Conservation (phyloP, 768 basidiomycete species). For the Naganishia kalamii region DNA sequence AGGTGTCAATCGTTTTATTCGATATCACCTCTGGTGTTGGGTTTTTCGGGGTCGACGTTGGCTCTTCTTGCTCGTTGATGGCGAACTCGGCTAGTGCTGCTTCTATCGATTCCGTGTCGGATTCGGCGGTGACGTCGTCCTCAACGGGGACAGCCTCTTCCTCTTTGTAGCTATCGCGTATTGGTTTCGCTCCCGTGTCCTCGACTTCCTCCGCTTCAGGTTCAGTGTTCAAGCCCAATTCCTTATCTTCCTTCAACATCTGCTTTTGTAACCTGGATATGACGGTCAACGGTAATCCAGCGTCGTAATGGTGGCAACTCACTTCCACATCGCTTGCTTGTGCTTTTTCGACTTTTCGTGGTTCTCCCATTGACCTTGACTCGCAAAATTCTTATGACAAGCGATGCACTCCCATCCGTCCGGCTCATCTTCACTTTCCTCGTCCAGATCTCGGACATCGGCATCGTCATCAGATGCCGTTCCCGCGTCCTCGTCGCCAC, state of each 20-base stretch:
- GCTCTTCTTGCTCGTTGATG: background rate
- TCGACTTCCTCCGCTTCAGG: slow-evolving; percentile 31
- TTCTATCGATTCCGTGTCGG: slow-evolving; percentile 17
- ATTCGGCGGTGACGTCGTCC: background rate
- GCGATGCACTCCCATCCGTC: slow-evolving; percentile 62
- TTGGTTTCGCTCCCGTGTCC: background rate
- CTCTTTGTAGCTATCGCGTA: background rate
- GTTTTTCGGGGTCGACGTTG: slow-evolving; percentile 4
- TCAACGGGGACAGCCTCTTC: background rate
- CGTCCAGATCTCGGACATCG: slow-evolving; percentile 25
- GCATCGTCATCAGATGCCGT: slow-evolving; percentile 20
- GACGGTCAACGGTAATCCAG: no score
- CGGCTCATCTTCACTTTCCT: slow-evolving; percentile 31
- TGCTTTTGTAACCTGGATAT: slow-evolving; percentile 56
- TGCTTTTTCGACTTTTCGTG: slow-evolving; percentile 96
- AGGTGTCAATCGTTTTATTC: no score
- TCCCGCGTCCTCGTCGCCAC: slow-evolving; percentile 1
- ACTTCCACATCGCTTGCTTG: slow-evolving; percentile 71
- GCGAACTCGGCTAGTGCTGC: slow-evolving; percentile 7
- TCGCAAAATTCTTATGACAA: slow-evolving; percentile 79
- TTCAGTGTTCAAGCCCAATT: slow-evolving; percentile 54
- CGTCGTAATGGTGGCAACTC: slow-evolving; percentile 22
- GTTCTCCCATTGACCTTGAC: slow-evolving; percentile 90
- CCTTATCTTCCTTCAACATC: slow-evolving; percentile 69
- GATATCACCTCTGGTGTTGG: no score